These are phyloP conservation scores for Jaltomata sinuosa DNA, from an alignment of 257 asterid genomes.

Conservation along the genomic window DNA sequence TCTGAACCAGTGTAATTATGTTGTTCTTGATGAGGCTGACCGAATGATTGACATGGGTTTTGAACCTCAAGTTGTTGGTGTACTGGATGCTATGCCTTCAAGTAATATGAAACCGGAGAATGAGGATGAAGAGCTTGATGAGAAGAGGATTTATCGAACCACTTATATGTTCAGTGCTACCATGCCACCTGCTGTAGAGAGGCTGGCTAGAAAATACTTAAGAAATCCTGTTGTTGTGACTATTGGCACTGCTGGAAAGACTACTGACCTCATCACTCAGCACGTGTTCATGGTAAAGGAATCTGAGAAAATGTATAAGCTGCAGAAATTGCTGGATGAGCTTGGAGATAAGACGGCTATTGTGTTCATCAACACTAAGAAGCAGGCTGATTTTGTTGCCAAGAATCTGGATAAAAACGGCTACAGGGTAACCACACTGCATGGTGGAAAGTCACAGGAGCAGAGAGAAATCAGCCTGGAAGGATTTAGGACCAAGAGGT, in stretches of 20 bases:
- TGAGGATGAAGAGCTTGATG: constrained; percentile 57
- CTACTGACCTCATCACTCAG: constrained; percentile 40
- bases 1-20: constrained; percentile 49
- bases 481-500: constrained; percentile 52
- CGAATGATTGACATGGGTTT: constrained; percentile 72
- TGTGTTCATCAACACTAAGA: constrained; percentile 48
- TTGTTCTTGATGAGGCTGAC: constrained; percentile 30
- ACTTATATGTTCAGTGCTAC: constrained; percentile 63
- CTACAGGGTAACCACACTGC: constrained; percentile 49
- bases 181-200: constrained; percentile 57
- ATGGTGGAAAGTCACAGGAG: constrained; percentile 64
- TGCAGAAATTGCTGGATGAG: constrained; percentile 40
- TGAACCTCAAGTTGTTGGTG: constrained; percentile 58
- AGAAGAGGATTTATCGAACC: constrained; percentile 45
- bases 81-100: constrained; percentile 57
- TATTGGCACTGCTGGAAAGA: constrained; percentile 59
- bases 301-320: constrained; percentile 40
- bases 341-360: constrained; percentile 57
- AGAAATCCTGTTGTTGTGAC: constrained; percentile 60
- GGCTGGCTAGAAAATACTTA: constrained; percentile 48
- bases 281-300: constrained; percentile 49
- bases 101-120: constrained; percentile 57
- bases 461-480: constrained; percentile 52
- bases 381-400: constrained; percentile 41
- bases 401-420: constrained; percentile 35